A percentile compares a stretch with the other conserved stretches of the same genome.
Conservation (phyloP, 2,329 filamentous ascomycete species). For the Stachybotrys elegans region DNA sequence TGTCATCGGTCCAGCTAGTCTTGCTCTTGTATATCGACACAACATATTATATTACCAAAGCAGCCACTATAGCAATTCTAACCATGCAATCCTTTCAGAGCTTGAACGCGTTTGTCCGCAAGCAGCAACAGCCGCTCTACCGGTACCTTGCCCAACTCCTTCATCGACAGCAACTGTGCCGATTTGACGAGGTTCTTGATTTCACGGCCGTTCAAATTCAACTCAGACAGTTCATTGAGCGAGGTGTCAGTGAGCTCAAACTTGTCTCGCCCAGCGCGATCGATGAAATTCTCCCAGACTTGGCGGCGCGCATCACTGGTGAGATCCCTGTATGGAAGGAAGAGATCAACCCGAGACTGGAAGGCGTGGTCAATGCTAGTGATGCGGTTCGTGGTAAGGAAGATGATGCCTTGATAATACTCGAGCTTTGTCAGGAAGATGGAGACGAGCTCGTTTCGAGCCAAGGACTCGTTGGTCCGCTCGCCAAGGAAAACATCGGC, state of each 20-base stretch:
- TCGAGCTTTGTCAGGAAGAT: constrained; percentile 27
- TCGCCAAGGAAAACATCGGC: constrained; percentile 36
- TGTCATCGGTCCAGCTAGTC: no score
- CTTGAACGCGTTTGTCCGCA: constrained; percentile 23
- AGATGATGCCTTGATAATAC: constrained; percentile 32
- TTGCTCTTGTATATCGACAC: no score
- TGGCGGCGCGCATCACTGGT: constrained; percentile 18
- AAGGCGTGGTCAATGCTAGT: constrained; percentile 30
- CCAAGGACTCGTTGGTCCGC: constrained; percentile 25
- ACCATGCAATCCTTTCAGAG: constrained; percentile 8
- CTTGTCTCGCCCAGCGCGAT: constrained; percentile 17
- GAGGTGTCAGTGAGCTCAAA: constrained; percentile 20
- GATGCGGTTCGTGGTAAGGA: constrained; percentile 33
- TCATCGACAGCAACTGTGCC: constrained; percentile 27
- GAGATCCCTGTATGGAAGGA: constrained; percentile 24
- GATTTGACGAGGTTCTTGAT: constrained; percentile 43
- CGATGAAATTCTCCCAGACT: constrained; percentile 32
- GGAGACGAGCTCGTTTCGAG: constrained; percentile 34
- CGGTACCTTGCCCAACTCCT: constrained; percentile 20
- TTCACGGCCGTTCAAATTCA: constrained; percentile 41
- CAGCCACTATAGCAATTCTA: no score
- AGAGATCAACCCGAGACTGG: constrained; percentile 27
- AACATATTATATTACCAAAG: no score
- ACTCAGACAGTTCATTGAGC: constrained; percentile 27
- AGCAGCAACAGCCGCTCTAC: constrained; percentile 24